Percentiles rank a stretch among this genome's conserved stretches.
Evolutionary conservation across 2,329 filamentous ascomycete genomes (phyloP).

Genomic region (Drechslerella stenobrocha): DNA sequence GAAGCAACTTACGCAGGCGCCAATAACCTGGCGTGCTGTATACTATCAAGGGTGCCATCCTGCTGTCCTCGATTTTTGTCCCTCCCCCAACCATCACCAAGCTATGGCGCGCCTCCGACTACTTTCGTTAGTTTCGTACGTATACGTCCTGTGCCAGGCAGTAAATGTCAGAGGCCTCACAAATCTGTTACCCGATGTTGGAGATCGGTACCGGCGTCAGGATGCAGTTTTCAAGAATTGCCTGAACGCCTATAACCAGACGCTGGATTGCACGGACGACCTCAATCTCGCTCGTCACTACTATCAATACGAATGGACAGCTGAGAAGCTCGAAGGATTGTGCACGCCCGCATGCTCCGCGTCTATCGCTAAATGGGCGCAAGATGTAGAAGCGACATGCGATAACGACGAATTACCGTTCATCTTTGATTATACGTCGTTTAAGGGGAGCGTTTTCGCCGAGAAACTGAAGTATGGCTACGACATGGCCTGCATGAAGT

Average conservation of each 20-base stretch:
- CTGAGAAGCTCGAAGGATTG: constrained; percentile 1
- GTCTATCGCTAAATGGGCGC: constrained; percentile 1
- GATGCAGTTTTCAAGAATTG: constrained; percentile 7
- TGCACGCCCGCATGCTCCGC: constrained; percentile 13
- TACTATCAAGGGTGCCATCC: no score
- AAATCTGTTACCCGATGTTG: constrained; percentile 9
- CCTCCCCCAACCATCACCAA: background rate
- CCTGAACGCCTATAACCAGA: constrained; percentile 12
- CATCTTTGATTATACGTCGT: constrained; percentile 6
- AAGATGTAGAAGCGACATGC: constrained; percentile 1
- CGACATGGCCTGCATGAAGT: constrained; percentile 18
- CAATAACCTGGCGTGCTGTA: no score
- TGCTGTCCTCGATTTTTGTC: no score
- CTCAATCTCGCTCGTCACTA: constrained; percentile 11
- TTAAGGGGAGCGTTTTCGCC: constrained; percentile 16
- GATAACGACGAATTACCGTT: constrained; percentile 11
- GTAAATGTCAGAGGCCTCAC: background rate
- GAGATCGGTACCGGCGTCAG: background rate
- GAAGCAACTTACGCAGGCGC: no score
- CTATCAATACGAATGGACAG: constrained; percentile 17
- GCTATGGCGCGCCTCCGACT: background rate
- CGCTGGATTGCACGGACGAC: constrained; percentile 5
- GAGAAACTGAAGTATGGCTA: constrained; percentile 17
- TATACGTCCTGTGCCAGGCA: background rate
- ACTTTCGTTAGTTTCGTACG: background rate